Base-by-base conservation (phyloP, 2,329 filamentous ascomycete species). In the Piedraia hortae region DNA sequence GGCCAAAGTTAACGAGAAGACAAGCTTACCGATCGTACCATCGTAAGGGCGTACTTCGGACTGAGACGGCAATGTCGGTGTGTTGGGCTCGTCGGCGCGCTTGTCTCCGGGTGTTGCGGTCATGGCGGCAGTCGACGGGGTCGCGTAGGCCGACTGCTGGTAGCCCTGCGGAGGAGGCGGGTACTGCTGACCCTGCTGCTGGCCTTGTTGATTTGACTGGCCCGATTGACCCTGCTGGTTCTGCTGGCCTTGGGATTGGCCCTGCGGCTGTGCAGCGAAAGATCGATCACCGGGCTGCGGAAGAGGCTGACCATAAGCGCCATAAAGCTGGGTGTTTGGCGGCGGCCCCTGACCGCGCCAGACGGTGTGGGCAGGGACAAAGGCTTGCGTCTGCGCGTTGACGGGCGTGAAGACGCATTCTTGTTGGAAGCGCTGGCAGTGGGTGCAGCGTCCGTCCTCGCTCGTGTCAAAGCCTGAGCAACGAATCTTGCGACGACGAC, bases 341-440 rank as follows among this genome's bases (percentile, higher is more conserved):
- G 48, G 50, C 21, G 50, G 49, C 14, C 42, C 39, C 26, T 41
- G 38, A 11, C 50, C 50, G 19, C 51, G 48, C 44, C 47, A 71
- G 26, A 66, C 62, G 4, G 67, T 64, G 39, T 72, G 64, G 6
- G 66, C 67, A 5, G 68, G 68, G 15, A 74, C 68, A 37, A 74
- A 74, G 6, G 69, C 68, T 42, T 72, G 67, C 5, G 66, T 62
- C 45, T 73, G 67, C 6, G 66, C 68, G 3, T 65, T 72, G 12
- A 75, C 68, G 2, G 69, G 68, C 1, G 67, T 73, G 44, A 75
- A 75, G 44, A 75, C 62, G 46, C 69, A 75, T 39, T 72, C 66
- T 44, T 74, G 68, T 31, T 68, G 67, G 47, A 74, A 75, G 21
- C 68, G 55, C 31, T 65, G 54, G 39, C 68, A 75, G 42, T 74